A percentile compares a stretch with the other conserved stretches of the same genome.
These are phyloP conservation scores for Tolypocladium inflatum DNA, from an alignment of 2,329 filamentous ascomycete species.

Conservation along the genomic window DNA sequence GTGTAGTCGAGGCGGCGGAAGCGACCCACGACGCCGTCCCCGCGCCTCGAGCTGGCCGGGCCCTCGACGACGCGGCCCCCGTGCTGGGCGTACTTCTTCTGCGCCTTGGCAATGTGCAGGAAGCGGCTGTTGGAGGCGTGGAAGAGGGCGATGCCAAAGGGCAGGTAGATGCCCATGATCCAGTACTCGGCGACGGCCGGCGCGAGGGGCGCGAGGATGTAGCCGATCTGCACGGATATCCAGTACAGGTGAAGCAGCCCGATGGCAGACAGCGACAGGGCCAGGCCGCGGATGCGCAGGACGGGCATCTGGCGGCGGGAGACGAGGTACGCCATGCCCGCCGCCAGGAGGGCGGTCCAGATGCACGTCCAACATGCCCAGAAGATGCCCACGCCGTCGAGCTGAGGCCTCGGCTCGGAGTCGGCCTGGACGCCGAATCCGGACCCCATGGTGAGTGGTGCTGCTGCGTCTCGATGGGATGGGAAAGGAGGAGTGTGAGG, in stretches of 20 bases:
- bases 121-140: conserved; percentile 54
- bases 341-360: conserved; percentile 24
- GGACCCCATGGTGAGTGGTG: conserved; percentile 12
- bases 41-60: conserved; percentile 7
- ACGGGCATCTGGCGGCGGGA: conserved; percentile 24
- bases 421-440: conserved; percentile 13
- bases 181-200: conserved; percentile 49
- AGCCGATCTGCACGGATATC: conserved; percentile 26
- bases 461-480: not conserved
- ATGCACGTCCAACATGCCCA: conserved; percentile 20
- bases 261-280: conserved; percentile 29
- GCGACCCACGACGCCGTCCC: conserved; percentile 14
- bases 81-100: conserved; percentile 22
- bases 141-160: conserved; percentile 55
- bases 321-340: conserved; percentile 29
- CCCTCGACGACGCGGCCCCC: not conserved
- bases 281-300: conserved; percentile 28
- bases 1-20: conserved; percentile 29
- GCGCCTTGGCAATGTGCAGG: conserved; percentile 44
- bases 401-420: conserved; percentile 6
- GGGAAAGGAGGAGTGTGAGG: not conserved
- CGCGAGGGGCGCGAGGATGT: conserved; percentile 23
- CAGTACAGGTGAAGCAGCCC: conserved; percentile 30
- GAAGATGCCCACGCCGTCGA: conserved; percentile 23
- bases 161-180: conserved; percentile 56